These are phyloP conservation scores for Aureobasidium melanogenum DNA, from an alignment of 2,329 filamentous ascomycete species.

Conservation along the genomic window DNA sequence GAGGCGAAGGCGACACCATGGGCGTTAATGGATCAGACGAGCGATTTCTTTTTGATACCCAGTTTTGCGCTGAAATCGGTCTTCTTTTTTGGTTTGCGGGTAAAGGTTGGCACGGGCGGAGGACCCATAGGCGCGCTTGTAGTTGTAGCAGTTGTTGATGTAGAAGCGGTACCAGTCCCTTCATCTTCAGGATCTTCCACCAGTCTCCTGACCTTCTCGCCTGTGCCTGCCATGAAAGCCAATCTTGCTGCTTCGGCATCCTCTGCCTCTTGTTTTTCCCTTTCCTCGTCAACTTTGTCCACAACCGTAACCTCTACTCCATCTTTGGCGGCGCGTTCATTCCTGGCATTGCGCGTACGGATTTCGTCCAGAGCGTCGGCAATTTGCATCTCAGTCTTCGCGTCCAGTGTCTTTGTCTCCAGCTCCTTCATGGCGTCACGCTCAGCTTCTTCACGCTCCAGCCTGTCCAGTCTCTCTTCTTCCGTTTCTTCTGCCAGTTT, in stretches of 20 bases:
- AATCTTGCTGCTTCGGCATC: slow-evolving; percentile 71
- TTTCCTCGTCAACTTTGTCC: slow-evolving; percentile 52
- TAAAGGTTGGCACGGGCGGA: slow-evolving; percentile 57
- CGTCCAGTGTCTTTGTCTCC: slow-evolving; percentile 87
- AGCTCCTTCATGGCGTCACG: slow-evolving; percentile 90
- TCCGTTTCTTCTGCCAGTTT: slow-evolving; percentile 67
- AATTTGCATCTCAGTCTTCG: slow-evolving; percentile 90
- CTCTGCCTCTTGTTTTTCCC: slow-evolving; percentile 63
- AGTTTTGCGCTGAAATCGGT: slow-evolving; percentile 67
- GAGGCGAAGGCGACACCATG: neutral
- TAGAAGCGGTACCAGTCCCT: neutral
- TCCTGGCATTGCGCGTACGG: slow-evolving; percentile 76
- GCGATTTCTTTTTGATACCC: slow-evolving; percentile 75
- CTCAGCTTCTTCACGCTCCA: slow-evolving; percentile 73
- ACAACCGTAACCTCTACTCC: slow-evolving; percentile 49
- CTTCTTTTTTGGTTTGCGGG: slow-evolving; percentile 74
- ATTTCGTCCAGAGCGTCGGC: slow-evolving; percentile 96
- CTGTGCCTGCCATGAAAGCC: slow-evolving; percentile 62
- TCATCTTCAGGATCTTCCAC: slow-evolving; percentile 42
- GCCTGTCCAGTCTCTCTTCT: slow-evolving; percentile 73
- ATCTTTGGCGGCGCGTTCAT: slow-evolving; percentile 62
- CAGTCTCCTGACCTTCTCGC: slow-evolving; percentile 44
- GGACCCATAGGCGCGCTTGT: slow-evolving; percentile 28
- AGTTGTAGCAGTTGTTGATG: neutral
- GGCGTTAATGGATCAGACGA: slow-evolving; percentile 10